Evolutionary conservation across 441 rosid species (phyloP).

Genomic region (Adansonia grandidieri): DNA sequence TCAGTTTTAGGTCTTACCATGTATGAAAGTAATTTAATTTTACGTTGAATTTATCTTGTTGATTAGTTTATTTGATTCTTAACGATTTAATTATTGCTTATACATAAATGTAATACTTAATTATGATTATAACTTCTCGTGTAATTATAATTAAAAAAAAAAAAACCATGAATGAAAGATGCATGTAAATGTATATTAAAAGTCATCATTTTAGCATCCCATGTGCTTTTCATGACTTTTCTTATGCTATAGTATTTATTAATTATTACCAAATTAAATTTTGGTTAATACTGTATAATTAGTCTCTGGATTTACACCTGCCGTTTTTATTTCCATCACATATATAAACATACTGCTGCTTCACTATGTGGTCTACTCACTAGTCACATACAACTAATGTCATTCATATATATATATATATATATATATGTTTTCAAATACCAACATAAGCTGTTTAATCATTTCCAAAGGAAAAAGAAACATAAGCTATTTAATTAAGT

Average conservation of each 20-base stretch:
- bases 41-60: too few relatives aligned
- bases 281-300: not conserved
- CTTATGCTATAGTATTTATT: not conserved
- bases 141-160: not conserved
- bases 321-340: not conserved
- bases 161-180: slow-evolving; percentile 7
- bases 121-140: too few relatives aligned
- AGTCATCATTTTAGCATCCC: not conserved
- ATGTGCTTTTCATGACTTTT: slow-evolving; percentile 12
- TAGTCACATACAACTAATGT: not conserved
- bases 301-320: too few relatives aligned
- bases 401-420: not conserved
- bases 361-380: not conserved
- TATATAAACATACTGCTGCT: not conserved
- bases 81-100: too few relatives aligned
- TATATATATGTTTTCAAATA: not conserved
- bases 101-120: too few relatives aligned
- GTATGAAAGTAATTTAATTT: too few relatives aligned
- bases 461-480: too few relatives aligned
- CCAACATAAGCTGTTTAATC: not conserved
- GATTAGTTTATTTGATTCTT: too few relatives aligned
- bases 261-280: not conserved
- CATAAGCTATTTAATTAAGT: too few relatives aligned
- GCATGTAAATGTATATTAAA: not conserved
- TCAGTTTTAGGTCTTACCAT: too few relatives aligned